Percentiles rank a stretch among this genome's conserved stretches.
Conservation (phyloP, 805 yeast genomes). For the Maudiozyma turicensis region DNA sequence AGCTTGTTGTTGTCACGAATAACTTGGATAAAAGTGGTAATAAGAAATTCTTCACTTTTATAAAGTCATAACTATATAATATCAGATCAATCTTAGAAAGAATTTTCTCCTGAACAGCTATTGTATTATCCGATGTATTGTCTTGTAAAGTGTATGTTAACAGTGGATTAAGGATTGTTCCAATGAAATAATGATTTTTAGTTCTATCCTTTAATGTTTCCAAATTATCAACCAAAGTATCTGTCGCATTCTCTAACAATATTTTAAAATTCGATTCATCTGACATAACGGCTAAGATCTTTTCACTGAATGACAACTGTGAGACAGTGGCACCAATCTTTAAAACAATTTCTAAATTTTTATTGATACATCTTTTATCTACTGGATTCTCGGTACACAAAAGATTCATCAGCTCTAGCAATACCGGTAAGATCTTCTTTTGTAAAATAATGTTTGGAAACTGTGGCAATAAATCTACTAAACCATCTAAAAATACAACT, state of each 20-base stretch:
- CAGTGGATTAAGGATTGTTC: conserved; percentile 21
- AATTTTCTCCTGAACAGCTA: conserved; percentile 42
- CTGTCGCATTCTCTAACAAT: conserved; percentile 18
- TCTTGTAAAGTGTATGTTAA: conserved; percentile 19
- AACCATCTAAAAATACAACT: conserved; percentile 54
- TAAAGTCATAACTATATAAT: conserved; percentile 46
- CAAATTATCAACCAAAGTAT: conserved; percentile 40
- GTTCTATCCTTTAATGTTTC: conserved; percentile 39
- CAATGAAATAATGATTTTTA: conserved; percentile 42
- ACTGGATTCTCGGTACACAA: conserved; percentile 26
- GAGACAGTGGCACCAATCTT: conserved; percentile 59
- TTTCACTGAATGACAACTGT: conserved; percentile 67
- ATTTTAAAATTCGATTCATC: conserved; percentile 13
- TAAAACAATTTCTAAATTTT: conserved; percentile 42
- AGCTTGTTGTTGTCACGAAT: conserved; percentile 76
- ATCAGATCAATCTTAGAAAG: conserved; percentile 36
- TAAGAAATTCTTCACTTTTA: conserved; percentile 63
- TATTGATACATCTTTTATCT: conserved; percentile 35
- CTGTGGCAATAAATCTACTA: conserved; percentile 42
- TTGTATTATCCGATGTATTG: conserved; percentile 11
- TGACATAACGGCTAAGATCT: conserved; percentile 39
- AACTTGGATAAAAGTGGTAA: conserved; percentile 63
- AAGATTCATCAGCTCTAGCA: conserved; percentile 41
- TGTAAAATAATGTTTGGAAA: conserved; percentile 51
- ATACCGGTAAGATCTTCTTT: conserved; percentile 66